These are phyloP conservation scores for Dothideomycetidae sp. DNA, from an alignment of 2,329 filamentous ascomycete genomes.

Conservation along the genomic window DNA sequence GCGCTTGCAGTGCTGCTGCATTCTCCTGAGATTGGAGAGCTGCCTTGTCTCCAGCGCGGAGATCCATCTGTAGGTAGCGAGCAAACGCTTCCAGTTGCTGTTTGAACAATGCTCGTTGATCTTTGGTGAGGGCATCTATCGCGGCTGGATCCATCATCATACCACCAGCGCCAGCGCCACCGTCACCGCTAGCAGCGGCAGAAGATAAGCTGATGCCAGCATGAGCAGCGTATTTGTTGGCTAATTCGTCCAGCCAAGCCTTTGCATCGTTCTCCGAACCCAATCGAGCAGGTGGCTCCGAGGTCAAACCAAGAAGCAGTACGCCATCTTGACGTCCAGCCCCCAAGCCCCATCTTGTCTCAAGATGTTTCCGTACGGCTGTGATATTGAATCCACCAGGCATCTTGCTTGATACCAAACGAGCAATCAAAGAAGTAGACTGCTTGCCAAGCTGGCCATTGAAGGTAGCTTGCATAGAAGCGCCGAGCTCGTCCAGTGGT, in stretches of 20 bases:
- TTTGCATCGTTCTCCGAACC: constrained; percentile 86
- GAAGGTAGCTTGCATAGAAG: constrained; percentile 95
- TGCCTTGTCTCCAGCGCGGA: constrained; percentile 91
- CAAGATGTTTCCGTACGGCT: constrained; percentile 83
- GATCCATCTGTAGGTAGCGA: constrained; percentile 91
- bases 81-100: constrained; percentile 93
- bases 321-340: constrained; percentile 82
- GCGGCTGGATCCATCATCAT: constrained; percentile 99
- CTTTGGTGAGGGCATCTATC: constrained; percentile 91
- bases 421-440: constrained; percentile 80
- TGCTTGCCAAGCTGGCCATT: constrained; percentile 97
- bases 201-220: constrained; percentile 74
- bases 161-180: constrained; percentile 56
- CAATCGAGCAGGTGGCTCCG: constrained; percentile 79
- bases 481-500: constrained; percentile 86
- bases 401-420: constrained; percentile 97
- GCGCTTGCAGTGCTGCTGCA: constrained; percentile 73
- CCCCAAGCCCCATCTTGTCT: constrained; percentile 81
- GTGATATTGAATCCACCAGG: constrained; percentile 99
- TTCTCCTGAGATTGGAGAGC: constrained; percentile 74
- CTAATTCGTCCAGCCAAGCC: constrained; percentile 72
- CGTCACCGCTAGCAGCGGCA: constrained; percentile 54
- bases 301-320: constrained; percentile 75
- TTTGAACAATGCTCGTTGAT: constrained; percentile 92
- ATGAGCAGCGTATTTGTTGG: constrained; percentile 76